Evolutionary conservation across 2,329 filamentous ascomycete genomes (phyloP), one percentile per base, ranked within the genome.

Genomic region (Tolypocladium endophyticum): DNA sequence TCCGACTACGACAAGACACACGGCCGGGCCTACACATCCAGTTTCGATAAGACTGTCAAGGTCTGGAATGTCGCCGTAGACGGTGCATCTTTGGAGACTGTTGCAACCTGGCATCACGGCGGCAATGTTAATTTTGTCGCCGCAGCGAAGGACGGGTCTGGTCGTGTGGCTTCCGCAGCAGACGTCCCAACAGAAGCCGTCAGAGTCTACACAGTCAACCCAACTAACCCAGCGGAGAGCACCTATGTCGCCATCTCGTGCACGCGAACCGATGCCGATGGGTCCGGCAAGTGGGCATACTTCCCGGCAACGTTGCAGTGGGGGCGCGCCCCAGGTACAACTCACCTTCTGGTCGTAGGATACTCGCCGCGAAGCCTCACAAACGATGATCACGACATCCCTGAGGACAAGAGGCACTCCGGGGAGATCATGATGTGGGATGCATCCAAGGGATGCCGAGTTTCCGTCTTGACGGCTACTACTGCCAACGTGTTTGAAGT

Each of bases 401-500:
- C 85, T 0, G 78, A 80, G 45, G 81, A 85, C 28, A 81, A 82
- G 64, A 67, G 66, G n/a, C 77, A 82, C 56, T 79, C 82, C 0
- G 85, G 85, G 12, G 83, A 87, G 65, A 77, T 87, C 3, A 81
- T 80, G 47, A 68, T 87, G 1, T 87, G 83, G 82, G 76, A 87
- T 66, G 78, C 80, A 0, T 59, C 68, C 0, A 73, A 71, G 2
- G 73, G 74, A 12, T 68, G 73, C 12, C 73, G 76, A 53, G 71
- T 85, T 53, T 74, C 73, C 5, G 75, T 87, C 4, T 71, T 76
- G 25, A 79, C 80, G 3, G 79, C 77, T 1, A 79, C 78, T 0
- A 79, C 77, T 0, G 78, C 83, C 54, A 87, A 87, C 60, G 82
- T 87, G 1, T 87, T 87, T 53, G 85, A 87, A 65, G 81, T 87